A percentile compares a stretch with the other conserved stretches of the same genome.
Conservation (phyloP, 1,139 yeast genomes). For the Hemisphaericaspora subhashii region DNA sequence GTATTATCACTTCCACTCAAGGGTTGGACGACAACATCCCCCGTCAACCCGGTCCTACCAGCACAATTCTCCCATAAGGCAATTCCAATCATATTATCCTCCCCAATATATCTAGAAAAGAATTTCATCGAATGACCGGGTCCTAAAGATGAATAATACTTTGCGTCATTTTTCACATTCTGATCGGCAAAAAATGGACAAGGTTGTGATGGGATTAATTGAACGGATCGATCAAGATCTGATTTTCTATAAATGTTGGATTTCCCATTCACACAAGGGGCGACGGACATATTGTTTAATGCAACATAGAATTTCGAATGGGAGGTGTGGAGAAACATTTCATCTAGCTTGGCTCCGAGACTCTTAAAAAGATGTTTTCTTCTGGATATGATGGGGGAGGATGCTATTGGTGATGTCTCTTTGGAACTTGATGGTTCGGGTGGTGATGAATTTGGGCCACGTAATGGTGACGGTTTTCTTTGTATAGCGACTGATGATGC, state of each 20-base stretch:
- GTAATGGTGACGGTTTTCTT: slow-evolving; percentile 10
- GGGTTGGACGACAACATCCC: slow-evolving; percentile 82
- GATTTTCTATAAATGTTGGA: slow-evolving; percentile 75
- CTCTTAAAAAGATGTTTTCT: slow-evolving; percentile 22
- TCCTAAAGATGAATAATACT: slow-evolving; percentile 27
- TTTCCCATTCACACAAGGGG: slow-evolving; percentile 94
- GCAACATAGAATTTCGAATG: slow-evolving; percentile 84
- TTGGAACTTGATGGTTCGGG: slow-evolving; percentile 1
- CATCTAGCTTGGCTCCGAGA: slow-evolving; percentile 76
- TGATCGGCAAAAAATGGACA: slow-evolving; percentile 34
- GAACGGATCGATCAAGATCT: slow-evolving; percentile 67
- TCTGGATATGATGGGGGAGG: neutral
- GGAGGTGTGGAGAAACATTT: slow-evolving; percentile 79
- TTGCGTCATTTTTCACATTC: slow-evolving; percentile 34
- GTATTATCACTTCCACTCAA: slow-evolving; percentile 49
- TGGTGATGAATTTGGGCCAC: neutral
- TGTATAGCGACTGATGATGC: slow-evolving; percentile 8
- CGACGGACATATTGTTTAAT: slow-evolving; percentile 71
- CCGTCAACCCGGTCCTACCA: slow-evolving; percentile 76
- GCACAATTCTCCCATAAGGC: slow-evolving; percentile 72
- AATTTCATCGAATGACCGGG: slow-evolving; percentile 59
- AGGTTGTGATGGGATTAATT: slow-evolving; percentile 25
- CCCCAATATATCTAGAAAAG: slow-evolving; percentile 84
- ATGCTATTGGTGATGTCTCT: neutral
- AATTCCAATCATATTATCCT: slow-evolving; percentile 90